Evolutionary conservation across 768 basidiomycete genomes (phyloP), one percentile per base, ranked within the genome.

Genomic region (Rhodotorula kratochvilovae): DNA sequence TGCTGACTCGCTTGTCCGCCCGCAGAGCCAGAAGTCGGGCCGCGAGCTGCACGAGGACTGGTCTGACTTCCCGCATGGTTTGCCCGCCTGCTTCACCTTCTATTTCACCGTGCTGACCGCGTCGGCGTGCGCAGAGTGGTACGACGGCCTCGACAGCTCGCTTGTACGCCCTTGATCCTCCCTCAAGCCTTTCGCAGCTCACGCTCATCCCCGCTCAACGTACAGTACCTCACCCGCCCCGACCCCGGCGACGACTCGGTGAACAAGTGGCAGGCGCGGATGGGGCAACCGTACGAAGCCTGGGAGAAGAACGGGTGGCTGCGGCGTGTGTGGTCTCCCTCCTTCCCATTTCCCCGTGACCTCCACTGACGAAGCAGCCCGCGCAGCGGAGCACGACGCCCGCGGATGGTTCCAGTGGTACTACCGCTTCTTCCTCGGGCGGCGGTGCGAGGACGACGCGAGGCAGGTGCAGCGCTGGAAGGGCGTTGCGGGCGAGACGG

Each of bases 401-500:
- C 39, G 71, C 15, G 71, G 71, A 3, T 72, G 71, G 71, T 72
- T 57, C 51, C 59, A 65, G 29, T 72, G 71, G 71, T 72, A 72
- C 60, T 68, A 50, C 56, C 57, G 71, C 45, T 71, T 71, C 66
- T 71, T n/a, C 33, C 48, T 66, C n/a, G 70, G 70, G 23, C 48
- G 70, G 15, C 29, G 70, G 10, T 67, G 66, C 51, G 66, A 53
- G 15, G 70, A 71, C 57, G 70, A 71, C 57, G 61, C 33, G 33
- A 35, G 70, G 27, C 70, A 71, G 36, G 58, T 71, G 23, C 39
- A 39, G 8, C 61, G 70, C 33, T 71, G 70, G 70, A 36, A 43
- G 13, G 31, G 70, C 27, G 48, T 57, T 42, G 70, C 66, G 12
- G 70, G 70, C 25, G 56, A 63, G 25, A 36, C 55, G 39, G 70